Base-by-base conservation (phyloP, 352 stramenopile genomes). In the Globisporangium takayamanum region DNA sequence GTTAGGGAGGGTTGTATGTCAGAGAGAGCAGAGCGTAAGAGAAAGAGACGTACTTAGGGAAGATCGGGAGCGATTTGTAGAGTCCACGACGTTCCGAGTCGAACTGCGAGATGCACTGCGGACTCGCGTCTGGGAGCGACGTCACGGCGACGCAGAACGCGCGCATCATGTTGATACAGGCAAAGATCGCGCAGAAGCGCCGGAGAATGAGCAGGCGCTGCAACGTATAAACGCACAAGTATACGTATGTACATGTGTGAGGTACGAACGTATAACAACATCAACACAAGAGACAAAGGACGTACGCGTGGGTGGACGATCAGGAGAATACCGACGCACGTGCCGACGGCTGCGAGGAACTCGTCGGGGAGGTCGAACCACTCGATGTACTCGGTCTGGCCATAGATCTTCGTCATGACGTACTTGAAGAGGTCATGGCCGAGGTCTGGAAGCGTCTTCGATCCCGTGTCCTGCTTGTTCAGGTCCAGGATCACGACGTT, bases 41-140 rank as follows among this genome's bases (percentile, higher is more conserved):
- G 28, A 22, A 22, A 10, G 33, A 10, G 33, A 74, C 78, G 59
- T 61, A 93, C 82, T 87, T 90, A 41, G 85, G 85, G 57, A 94
- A 94, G n/a, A 94, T 88, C 20, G 85, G 85, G 50, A 80, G 64
- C 33, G 78, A 73, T 70, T 94, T 94, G 81, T 92, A 94, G 60
- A 69, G 63, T 28, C 85, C 83, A 16, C 67, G 58, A 7, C 33
- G 33, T 8, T 65, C 72, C 18, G 48, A 69, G 18, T 87, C 75
- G 53, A 94, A 94, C 66, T 94, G 85, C n/a, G 81, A 85, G 56
- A 92, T 92, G 66, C 85, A 94, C 76, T 85, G 78, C 25, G 85
- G 83, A 56, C 83, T 93, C n/a, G 85, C 85, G 50, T 94, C 85
- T 0, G 85, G 85, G 10, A 94, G 73, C 33, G 85, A 94, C 39